Evolutionary conservation across 2,329 filamentous ascomycete genomes (phyloP), one percentile per base, ranked within the genome.

Genomic region (Ophiostoma sp.): DNA sequence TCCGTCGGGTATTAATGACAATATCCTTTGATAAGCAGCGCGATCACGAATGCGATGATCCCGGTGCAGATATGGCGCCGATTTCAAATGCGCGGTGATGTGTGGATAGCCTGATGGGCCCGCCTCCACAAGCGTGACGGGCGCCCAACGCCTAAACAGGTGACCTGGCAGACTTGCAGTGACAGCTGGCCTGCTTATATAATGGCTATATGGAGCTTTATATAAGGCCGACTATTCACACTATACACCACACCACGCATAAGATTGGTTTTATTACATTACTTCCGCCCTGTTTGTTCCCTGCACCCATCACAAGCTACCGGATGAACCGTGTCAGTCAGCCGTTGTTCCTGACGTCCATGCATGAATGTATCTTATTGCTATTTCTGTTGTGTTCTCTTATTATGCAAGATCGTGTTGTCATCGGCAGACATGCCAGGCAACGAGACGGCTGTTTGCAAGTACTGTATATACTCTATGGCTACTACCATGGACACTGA

Each of bases 1-100:
- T 41, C 36, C 66, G 66, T 67, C 64, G 65, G 35, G 13, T 41
- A 15, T 5, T 3, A 17, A 1, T 5, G 6, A 3, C 52, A 35
- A 7, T 2, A 11, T 5, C 3, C 54, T 27, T 27, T 27, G 54
- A 41, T 1, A 41, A 41, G 11, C 39, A 41, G 44, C 44, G 20
- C 44, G 57, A 64, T 33, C 57, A 57, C 57, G 31, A 33, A 64
- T 64, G 57, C 27, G 57, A 64, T 33, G 57, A 35, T 64, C 57
- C 20, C 13, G 41, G 41, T 6, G 41, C 41, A 44, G 17, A 44
- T 4, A 44, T 17, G 5, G 17, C 36, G 36, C 44, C 17, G 44
- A 48, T 48, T 48, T 48, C 44, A 57, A 57, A 57, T 57, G 52
- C 52, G 52, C 52, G 10, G n/a, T 57, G n/a, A 57, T 57, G 52